Percentiles rank a stretch among this genome's conserved stretches.
phyloP scores from a whole-genome alignment of 2,329 filamentous ascomycete genomes.

The Diaporthe sp. region DNA sequence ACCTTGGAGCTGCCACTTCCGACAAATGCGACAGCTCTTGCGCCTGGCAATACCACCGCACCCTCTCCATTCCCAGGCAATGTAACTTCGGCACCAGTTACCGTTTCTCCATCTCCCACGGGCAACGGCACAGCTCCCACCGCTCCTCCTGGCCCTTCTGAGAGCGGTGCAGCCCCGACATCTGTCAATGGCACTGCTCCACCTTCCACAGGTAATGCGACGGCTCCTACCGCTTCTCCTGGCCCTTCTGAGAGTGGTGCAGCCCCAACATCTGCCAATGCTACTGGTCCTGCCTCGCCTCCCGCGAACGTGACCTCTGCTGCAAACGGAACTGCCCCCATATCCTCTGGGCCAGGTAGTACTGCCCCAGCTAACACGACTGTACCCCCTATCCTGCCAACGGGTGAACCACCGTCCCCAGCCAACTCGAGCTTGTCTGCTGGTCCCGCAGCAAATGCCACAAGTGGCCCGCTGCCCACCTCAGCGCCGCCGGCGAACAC shows the following conservation, averaged over 20 bases:
- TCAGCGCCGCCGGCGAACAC: slow-evolving; percentile 31
- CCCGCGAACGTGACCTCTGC: slow-evolving; percentile 24
- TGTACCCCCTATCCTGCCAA: slow-evolving; percentile 28
- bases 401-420: background rate
- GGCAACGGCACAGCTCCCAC: slow-evolving; percentile 26
- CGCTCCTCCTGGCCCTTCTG: slow-evolving; percentile 26
- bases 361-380: slow-evolving; percentile 32
- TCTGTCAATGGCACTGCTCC: slow-evolving; percentile 32
- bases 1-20: slow-evolving; percentile 36
- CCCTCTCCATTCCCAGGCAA: slow-evolving; percentile 11
- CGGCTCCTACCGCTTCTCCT: slow-evolving; percentile 27
- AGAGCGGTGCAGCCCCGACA: slow-evolving; percentile 29
- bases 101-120: slow-evolving; percentile 5
- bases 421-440: slow-evolving; percentile 30
- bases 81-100: slow-evolving; percentile 14
- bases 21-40: slow-evolving; percentile 27
- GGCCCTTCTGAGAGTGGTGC: slow-evolving; percentile 24
- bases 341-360: slow-evolving; percentile 13
- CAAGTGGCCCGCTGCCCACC: slow-evolving; percentile 4
- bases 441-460: slow-evolving; percentile 36
- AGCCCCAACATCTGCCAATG: slow-evolving; percentile 32
- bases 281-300: slow-evolving; percentile 31
- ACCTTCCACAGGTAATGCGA: slow-evolving; percentile 31
- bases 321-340: slow-evolving; percentile 36
- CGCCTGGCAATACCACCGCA: slow-evolving; percentile 6